phyloP scores from a whole-genome alignment of 2,329 filamentous ascomycete species.

The Ophiostoma pallidulum region DNA sequence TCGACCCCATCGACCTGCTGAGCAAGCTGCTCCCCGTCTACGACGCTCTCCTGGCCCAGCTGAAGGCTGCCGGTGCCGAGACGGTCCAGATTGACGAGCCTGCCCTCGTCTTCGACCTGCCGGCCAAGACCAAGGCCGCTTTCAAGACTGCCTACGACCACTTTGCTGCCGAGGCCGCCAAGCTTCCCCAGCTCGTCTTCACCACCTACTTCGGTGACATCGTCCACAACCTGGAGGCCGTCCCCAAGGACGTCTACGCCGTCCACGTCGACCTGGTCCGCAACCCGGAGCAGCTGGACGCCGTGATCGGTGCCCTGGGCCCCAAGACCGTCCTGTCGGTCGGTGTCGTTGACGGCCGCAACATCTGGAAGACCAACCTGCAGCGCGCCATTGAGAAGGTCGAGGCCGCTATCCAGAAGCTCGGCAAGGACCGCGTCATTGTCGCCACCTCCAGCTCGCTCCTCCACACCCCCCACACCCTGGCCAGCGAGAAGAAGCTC shows the following conservation, averaged over 20 bases:
- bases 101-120: slow-evolving; percentile 88
- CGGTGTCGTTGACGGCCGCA: slow-evolving; percentile 96
- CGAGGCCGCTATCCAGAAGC: slow-evolving; percentile 82
- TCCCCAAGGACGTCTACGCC: slow-evolving; percentile 70
- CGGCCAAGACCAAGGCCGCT: slow-evolving; percentile 81
- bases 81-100: slow-evolving; percentile 98
- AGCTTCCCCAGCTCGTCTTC: slow-evolving; percentile 79
- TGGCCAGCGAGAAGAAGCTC: slow-evolving; percentile 97
- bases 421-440: slow-evolving; percentile 95
- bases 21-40: slow-evolving; percentile 92
- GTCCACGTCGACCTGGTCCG: slow-evolving; percentile 95
- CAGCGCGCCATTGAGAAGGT: slow-evolving; percentile 86
- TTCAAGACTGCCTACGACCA: slow-evolving; percentile 98
- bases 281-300: slow-evolving; percentile 93
- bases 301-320: slow-evolving; percentile 73
- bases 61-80: slow-evolving; percentile 94
- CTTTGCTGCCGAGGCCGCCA: slow-evolving; percentile 64
- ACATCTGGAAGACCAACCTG: slow-evolving; percentile 99
- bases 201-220: slow-evolving; percentile 99
- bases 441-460: slow-evolving; percentile 96
- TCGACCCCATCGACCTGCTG: slow-evolving; percentile 88
- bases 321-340: slow-evolving; percentile 83
- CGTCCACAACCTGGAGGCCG: slow-evolving; percentile 92
- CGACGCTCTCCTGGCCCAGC: slow-evolving; percentile 80
- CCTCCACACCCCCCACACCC: slow-evolving; percentile 95